Percentiles rank a stretch among this genome's conserved stretches.
These are phyloP conservation scores for Waltiozyma solani DNA, from an alignment of 1,139 yeast species.

Conservation along the genomic window DNA sequence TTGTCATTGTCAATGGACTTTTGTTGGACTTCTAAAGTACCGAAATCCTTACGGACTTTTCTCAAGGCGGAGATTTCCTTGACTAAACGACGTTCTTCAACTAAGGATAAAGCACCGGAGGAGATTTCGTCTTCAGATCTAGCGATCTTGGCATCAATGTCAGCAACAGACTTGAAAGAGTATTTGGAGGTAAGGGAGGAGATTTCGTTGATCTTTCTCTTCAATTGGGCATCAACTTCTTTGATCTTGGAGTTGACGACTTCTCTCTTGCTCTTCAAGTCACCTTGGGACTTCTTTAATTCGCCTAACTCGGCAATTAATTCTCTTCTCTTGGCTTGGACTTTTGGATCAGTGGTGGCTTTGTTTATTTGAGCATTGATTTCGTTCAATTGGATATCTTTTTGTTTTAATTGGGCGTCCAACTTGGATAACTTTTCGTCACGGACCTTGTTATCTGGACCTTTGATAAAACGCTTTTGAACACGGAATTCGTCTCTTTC, in stretches of 20 bases:
- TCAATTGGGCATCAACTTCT: conserved; percentile 57
- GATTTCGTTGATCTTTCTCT: conserved; percentile 71
- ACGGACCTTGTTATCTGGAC: conserved; percentile 57
- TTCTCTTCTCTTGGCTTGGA: conserved; percentile 46
- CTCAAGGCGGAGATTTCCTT: conserved; percentile 82
- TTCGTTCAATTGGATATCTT: conserved; percentile 36
- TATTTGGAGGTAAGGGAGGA: conserved; percentile 51
- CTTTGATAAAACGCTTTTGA: conserved; percentile 48
- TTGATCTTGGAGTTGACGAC: conserved; percentile 65
- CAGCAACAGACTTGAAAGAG: conserved; percentile 65
- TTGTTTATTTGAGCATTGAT: conserved; percentile 25
- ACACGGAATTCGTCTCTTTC: conserved; percentile 11
- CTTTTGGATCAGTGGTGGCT: conserved; percentile 29
- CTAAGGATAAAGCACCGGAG: conserved; percentile 75
- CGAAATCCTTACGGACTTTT: conserved; percentile 74
- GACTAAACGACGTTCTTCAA: conserved; percentile 80
- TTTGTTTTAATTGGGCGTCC: conserved; percentile 59
- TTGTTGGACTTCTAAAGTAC: conserved; percentile 65
- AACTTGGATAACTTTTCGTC: conserved; percentile 52
- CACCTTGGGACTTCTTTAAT: conserved; percentile 58
- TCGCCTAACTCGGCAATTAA: conserved; percentile 58
- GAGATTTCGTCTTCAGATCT: conserved; percentile 69
- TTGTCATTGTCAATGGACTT: conserved; percentile 74
- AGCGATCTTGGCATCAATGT: conserved; percentile 65
- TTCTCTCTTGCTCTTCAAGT: conserved; percentile 61